These are phyloP conservation scores for Tolypocladium sp. DNA, from an alignment of 2,329 filamentous ascomycete genomes.

Conservation along the genomic window DNA sequence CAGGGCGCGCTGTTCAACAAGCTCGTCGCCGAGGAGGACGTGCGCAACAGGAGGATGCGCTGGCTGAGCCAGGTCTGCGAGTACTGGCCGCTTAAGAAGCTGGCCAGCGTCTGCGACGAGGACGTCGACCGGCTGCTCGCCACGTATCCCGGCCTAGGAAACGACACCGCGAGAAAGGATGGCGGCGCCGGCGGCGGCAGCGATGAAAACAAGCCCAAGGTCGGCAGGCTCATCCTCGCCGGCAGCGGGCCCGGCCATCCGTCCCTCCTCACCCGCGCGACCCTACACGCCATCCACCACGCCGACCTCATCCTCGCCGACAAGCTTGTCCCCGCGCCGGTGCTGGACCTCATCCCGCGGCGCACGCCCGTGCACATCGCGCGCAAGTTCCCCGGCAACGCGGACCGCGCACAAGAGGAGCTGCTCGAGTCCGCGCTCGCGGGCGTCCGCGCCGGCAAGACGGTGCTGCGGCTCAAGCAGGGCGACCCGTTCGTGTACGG, in stretches of 20 bases:
- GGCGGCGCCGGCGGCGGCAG: too few relatives aligned
- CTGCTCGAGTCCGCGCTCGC: constrained; percentile 70
- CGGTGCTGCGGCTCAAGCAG: constrained; percentile 85
- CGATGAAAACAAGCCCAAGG: constrained; percentile 14
- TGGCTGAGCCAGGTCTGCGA: constrained; percentile 97
- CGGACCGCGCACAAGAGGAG: constrained; percentile 86
- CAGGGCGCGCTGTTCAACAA: constrained; percentile 80
- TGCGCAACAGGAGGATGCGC: constrained; percentile 72
- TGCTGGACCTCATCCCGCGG: constrained; percentile 83
- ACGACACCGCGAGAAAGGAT: constrained; percentile 11
- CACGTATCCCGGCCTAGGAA: constrained; percentile 46
- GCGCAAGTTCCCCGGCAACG: constrained; percentile 95
- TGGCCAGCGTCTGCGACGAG: constrained; percentile 69
- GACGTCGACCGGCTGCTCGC: constrained; percentile 72
- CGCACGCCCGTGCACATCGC: constrained; percentile 86
- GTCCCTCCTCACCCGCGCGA: constrained; percentile 77
- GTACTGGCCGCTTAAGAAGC: constrained; percentile 85
- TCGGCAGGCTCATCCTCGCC: constrained; percentile 74
- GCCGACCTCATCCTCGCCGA: constrained; percentile 78
- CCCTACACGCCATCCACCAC: constrained; percentile 63
- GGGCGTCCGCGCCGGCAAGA: constrained; percentile 56
- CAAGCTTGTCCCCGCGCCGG: constrained; percentile 75
- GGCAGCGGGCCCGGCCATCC: constrained; percentile 91
- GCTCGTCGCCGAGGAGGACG: constrained; percentile 65
- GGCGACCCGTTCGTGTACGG: constrained; percentile 96